Evolutionary conservation across 495 filamentous ascomycete species (phyloP).

Genomic region (Aspergillus cavernicola): DNA sequence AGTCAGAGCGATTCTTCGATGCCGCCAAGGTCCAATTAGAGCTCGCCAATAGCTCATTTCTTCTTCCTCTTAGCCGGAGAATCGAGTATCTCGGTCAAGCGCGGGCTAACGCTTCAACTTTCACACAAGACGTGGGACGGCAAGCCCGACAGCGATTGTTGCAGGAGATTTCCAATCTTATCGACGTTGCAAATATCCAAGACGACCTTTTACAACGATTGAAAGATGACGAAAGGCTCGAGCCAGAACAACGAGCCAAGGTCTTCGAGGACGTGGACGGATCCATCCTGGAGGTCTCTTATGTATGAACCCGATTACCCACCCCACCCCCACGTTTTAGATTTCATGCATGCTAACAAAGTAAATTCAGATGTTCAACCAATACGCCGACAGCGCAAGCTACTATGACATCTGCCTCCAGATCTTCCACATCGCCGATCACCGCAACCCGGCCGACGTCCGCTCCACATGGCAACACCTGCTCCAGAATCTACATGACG

Average conservation of each 20-base stretch:
- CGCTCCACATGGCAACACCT: constrained; percentile 78
- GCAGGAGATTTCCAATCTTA: constrained; percentile 76
- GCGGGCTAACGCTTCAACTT: constrained; percentile 78
- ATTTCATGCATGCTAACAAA: not conserved
- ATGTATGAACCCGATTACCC: constrained; percentile 50
- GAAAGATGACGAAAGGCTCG: constrained; percentile 65
- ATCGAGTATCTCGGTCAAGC: constrained; percentile 88
- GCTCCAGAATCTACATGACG: constrained; percentile 64
- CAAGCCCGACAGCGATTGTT: constrained; percentile 73
- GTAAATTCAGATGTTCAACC: constrained; percentile 72
- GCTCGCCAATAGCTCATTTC: constrained; percentile 76
- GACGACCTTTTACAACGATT: constrained; percentile 83
- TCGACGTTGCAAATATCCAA: constrained; percentile 93
- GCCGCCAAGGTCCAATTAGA: constrained; percentile 82
- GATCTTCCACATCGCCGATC: constrained; percentile 84
- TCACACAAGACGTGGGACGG: constrained; percentile 65
- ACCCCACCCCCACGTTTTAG: not conserved
- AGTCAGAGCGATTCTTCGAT: constrained; percentile 72
- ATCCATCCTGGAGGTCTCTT: constrained; percentile 64
- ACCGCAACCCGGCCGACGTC: constrained; percentile 80
- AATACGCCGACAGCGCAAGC: constrained; percentile 77
- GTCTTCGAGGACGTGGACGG: constrained; percentile 68
- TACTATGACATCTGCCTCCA: constrained; percentile 92
- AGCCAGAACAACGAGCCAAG: constrained; percentile 51
- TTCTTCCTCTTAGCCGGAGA: constrained; percentile 67